Percentiles rank a stretch among this genome's conserved stretches.
Evolutionary conservation across 805 yeast genomes (phyloP).

Genomic region (Monosporozyma yasuniensis): DNA sequence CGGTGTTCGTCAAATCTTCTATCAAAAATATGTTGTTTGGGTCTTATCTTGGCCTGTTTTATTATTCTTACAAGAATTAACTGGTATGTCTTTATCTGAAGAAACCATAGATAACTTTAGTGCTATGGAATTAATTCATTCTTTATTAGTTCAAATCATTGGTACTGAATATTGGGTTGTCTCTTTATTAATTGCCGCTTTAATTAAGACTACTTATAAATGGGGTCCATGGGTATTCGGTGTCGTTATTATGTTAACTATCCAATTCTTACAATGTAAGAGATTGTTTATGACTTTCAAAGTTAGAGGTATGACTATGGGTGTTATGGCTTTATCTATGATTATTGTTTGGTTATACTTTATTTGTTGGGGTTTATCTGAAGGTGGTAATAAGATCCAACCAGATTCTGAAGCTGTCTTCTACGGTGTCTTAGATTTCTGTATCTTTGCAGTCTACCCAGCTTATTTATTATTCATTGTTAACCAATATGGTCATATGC

Average conservation of each 20-base stretch:
- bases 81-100: constrained; percentile 18
- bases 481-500: constrained; percentile 2
- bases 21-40: constrained; percentile 50
- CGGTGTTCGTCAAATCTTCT: constrained; percentile 46
- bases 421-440: constrained; percentile 49
- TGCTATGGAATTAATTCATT: constrained; percentile 22
- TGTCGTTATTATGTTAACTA: constrained; percentile 41
- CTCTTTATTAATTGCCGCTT: constrained; percentile 36
- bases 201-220: constrained; percentile 44
- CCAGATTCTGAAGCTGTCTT: constrained; percentile 52
- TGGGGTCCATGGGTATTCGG: constrained; percentile 68
- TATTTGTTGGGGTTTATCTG: constrained; percentile 31
- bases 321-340: constrained; percentile 14
- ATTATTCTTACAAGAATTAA: constrained; percentile 23
- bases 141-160: constrained; percentile 30
- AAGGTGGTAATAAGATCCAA: constrained; percentile 54
- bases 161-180: constrained; percentile 39
- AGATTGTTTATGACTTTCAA: constrained; percentile 19
- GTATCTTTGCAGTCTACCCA: constrained; percentile 33
- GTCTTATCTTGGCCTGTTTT: constrained; percentile 45
- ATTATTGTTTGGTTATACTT: constrained; percentile 21
- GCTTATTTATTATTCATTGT: constrained; percentile 16
- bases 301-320: constrained; percentile 15
- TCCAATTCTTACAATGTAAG: constrained; percentile 17
- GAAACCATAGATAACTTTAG: constrained; percentile 24